Evolutionary conservation across 495 filamentous ascomycete species (phyloP).

Genomic region (Aspergillus diversus): DNA sequence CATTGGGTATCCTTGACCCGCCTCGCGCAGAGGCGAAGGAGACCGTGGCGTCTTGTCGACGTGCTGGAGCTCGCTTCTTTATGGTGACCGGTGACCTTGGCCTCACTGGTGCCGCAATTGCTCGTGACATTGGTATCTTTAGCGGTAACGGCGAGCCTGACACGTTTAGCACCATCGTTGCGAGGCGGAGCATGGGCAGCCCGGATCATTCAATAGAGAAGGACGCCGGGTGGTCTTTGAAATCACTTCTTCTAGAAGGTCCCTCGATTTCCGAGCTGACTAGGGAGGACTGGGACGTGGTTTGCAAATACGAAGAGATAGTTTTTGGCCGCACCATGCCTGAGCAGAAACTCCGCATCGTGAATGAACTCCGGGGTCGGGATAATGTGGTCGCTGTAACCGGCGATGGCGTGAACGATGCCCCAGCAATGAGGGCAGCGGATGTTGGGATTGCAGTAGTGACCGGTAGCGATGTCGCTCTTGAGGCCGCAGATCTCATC

Average conservation of each 20-base stretch:
- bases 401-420: constrained; percentile 73
- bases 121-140: constrained; percentile 67
- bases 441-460: constrained; percentile 73
- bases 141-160: constrained; percentile 44
- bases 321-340: constrained; percentile 76
- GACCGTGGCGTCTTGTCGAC: constrained; percentile 52
- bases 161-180: constrained; percentile 33
- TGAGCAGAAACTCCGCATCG: constrained; percentile 77
- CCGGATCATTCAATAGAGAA: constrained; percentile 3
- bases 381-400: constrained; percentile 75
- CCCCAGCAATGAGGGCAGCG: constrained; percentile 65
- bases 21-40: constrained; percentile 64
- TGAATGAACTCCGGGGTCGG: constrained; percentile 64
- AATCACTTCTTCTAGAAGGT: constrained; percentile 47
- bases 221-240: constrained; percentile 22
- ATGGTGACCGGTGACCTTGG: constrained; percentile 75
- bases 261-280: constrained; percentile 60
- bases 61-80: constrained; percentile 63
- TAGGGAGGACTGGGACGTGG: constrained; percentile 57
- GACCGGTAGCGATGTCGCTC: constrained; percentile 59
- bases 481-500: constrained; percentile 88
- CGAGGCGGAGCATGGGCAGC: constrained; percentile 3
- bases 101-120: constrained; percentile 71
- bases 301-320: constrained; percentile 64
- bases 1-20: constrained; percentile 63